These are phyloP conservation scores for Poa pratensis DNA, from an alignment of 176 grass and related monocot species.

Conservation along the genomic window DNA sequence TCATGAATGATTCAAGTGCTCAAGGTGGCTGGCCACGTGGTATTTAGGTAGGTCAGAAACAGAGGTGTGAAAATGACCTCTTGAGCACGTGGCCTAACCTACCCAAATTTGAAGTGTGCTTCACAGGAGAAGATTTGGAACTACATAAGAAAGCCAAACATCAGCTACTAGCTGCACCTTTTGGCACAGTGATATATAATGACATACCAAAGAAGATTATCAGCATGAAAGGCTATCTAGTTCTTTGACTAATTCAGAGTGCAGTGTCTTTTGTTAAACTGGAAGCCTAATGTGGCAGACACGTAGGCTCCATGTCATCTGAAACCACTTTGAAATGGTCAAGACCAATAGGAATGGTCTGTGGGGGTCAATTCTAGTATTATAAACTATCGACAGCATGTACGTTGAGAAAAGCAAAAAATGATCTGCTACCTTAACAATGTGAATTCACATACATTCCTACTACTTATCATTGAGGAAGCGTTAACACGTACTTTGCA, in stretches of 20 bases:
- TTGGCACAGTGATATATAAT: not conserved
- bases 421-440: not conserved
- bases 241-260: constrained; percentile 1
- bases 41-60: constrained; percentile 30
- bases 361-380: constrained; percentile 13
- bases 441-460: not conserved
- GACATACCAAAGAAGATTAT: not conserved
- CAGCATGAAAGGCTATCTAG: not conserved
- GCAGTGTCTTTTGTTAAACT: constrained; percentile 5
- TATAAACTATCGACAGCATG: constrained; percentile 15
- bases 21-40: not conserved
- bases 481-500: constrained; percentile 61
- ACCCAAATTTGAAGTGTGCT: not conserved
- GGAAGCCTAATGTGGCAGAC: constrained; percentile 13
- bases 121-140: not conserved
- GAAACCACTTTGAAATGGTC: not conserved
- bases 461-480: constrained; percentile 32
- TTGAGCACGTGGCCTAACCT: constrained; percentile 1
- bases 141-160: not conserved
- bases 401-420: not conserved
- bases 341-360: not conserved
- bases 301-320: not conserved
- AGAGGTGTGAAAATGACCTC: not conserved
- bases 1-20: constrained; percentile 19
- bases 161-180: constrained; percentile 26